A percentile compares a stretch with the other conserved stretches of the same genome.
These are phyloP conservation scores for Podospora fimiseda DNA, from an alignment of 495 filamentous ascomycete species.

Conservation along the genomic window DNA sequence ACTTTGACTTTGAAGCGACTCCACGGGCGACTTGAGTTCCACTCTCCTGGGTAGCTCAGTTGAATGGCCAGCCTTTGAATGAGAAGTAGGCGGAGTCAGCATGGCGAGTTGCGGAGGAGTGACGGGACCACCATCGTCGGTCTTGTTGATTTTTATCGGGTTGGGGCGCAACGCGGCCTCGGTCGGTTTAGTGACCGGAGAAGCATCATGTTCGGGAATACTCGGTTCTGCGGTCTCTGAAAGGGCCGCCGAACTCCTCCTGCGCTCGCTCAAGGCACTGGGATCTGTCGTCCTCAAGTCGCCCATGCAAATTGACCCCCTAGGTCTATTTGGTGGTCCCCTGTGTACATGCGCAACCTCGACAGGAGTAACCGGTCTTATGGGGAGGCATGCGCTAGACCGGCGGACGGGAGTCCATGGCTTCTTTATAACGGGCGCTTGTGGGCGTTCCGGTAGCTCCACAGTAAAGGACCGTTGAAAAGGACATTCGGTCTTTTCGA, in stretches of 20 bases:
- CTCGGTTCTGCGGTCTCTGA: background rate
- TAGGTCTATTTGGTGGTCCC: slow-evolving; percentile 7
- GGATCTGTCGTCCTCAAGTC: slow-evolving; percentile 3
- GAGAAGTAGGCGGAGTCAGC: slow-evolving; percentile 28
- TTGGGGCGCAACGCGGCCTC: slow-evolving; percentile 1
- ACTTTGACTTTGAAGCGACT: slow-evolving; percentile 49
- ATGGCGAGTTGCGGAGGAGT: slow-evolving; percentile 31
- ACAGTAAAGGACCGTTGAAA: slow-evolving; percentile 73
- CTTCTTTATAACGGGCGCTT: slow-evolving; percentile 58
- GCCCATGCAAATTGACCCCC: slow-evolving; percentile 9
- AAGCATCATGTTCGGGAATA: background rate
- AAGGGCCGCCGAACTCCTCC: background rate
- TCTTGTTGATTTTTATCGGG: slow-evolving; percentile 15
- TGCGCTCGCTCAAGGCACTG: background rate
- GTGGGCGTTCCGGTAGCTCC: slow-evolving; percentile 62
- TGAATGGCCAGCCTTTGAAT: slow-evolving; percentile 1
- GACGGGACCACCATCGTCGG: slow-evolving; percentile 28
- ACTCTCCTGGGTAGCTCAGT: slow-evolving; percentile 10
- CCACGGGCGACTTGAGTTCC: slow-evolving; percentile 25
- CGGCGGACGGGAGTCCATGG: slow-evolving; percentile 61
- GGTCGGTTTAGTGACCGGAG: background rate
- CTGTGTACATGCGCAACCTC: slow-evolving; percentile 18
- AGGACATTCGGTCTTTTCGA: slow-evolving; percentile 82
- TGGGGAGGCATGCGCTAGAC: slow-evolving; percentile 22
- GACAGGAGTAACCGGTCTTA: slow-evolving; percentile 21